phyloP scores from a whole-genome alignment of 2,329 filamentous ascomycete species.

The Fusarium verticillioides region DNA sequence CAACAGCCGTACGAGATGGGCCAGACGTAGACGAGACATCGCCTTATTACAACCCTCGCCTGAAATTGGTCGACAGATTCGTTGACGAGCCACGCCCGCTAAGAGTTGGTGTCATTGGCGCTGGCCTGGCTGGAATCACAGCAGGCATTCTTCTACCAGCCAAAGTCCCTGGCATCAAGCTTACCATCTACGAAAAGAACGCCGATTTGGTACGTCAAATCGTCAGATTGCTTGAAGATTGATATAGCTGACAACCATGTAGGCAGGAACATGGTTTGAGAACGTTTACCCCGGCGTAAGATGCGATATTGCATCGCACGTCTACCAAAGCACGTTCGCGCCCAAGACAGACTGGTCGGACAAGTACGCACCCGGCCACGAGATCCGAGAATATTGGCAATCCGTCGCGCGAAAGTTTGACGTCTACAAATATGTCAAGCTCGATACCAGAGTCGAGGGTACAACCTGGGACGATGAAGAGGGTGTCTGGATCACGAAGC shows the following conservation, averaged over 20 bases:
- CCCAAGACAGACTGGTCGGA: constrained; percentile 77
- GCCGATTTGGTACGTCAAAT: constrained; percentile 67
- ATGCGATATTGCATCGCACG: constrained; percentile 76
- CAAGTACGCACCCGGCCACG: constrained; percentile 72
- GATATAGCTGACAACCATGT: not conserved
- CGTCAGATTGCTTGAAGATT: accelerated
- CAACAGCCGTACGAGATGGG: constrained; percentile 10
- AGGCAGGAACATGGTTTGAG: constrained; percentile 66
- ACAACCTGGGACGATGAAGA: constrained; percentile 65
- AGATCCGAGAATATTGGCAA: constrained; percentile 77
- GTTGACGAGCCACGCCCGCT: constrained; percentile 51
- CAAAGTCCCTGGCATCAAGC: constrained; percentile 74
- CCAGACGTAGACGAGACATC: constrained; percentile 29
- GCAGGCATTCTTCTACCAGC: constrained; percentile 73
- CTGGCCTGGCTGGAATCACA: constrained; percentile 53
- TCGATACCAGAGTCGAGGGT: constrained; percentile 65
- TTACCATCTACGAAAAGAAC: constrained; percentile 77
- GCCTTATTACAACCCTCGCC: constrained; percentile 36
- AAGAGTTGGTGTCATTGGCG: constrained; percentile 52
- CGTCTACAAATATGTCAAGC: constrained; percentile 68
- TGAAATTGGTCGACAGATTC: constrained; percentile 47
- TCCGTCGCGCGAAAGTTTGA: constrained; percentile 70
- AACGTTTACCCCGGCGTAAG: constrained; percentile 72
- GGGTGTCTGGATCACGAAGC: constrained; percentile 65
- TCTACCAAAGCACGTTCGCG: constrained; percentile 75